Conservation (phyloP, 495 filamentous ascomycete species). For the Penicillium tannophilum region DNA sequence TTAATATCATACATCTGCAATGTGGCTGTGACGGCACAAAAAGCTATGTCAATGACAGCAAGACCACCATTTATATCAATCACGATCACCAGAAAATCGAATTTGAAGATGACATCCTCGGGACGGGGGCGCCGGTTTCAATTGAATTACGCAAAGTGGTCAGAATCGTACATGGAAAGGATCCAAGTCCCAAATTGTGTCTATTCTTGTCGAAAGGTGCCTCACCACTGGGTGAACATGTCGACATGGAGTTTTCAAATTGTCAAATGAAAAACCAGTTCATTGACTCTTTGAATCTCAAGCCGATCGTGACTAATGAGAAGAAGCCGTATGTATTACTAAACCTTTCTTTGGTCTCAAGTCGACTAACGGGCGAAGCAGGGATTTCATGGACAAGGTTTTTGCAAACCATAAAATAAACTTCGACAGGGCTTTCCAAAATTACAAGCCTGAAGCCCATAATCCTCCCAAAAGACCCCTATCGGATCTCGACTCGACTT, state of each 20-base stretch:
- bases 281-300: slow-evolving; percentile 14
- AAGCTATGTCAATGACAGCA: slow-evolving; percentile 4
- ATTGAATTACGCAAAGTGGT: slow-evolving; percentile 28
- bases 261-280: slow-evolving; percentile 24
- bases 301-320: slow-evolving; percentile 11
- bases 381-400: slow-evolving; percentile 37
- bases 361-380: slow-evolving; percentile 12
- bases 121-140: background rate
- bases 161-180: slow-evolving; percentile 22
- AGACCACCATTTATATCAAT: slow-evolving; percentile 18
- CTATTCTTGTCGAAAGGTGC: slow-evolving; percentile 32
- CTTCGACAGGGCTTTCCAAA: slow-evolving; percentile 23
- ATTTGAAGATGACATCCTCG: slow-evolving; percentile 10
- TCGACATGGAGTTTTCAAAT: slow-evolving; percentile 43
- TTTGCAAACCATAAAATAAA: too few species aligned
- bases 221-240: slow-evolving; percentile 15
- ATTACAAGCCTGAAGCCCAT: background rate
- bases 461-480: background rate
- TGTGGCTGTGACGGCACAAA: slow-evolving; percentile 23
- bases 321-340: slow-evolving; percentile 15
- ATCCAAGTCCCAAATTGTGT: slow-evolving; percentile 35
- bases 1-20: slow-evolving; percentile 19
- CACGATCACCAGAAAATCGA: slow-evolving; percentile 14
- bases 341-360: background rate
- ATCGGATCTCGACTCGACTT: background rate